A percentile compares a stretch with the other conserved stretches of the same genome.
Conservation (phyloP, 2,329 filamentous ascomycete genomes). For the Curvularia hawaiiensis region DNA sequence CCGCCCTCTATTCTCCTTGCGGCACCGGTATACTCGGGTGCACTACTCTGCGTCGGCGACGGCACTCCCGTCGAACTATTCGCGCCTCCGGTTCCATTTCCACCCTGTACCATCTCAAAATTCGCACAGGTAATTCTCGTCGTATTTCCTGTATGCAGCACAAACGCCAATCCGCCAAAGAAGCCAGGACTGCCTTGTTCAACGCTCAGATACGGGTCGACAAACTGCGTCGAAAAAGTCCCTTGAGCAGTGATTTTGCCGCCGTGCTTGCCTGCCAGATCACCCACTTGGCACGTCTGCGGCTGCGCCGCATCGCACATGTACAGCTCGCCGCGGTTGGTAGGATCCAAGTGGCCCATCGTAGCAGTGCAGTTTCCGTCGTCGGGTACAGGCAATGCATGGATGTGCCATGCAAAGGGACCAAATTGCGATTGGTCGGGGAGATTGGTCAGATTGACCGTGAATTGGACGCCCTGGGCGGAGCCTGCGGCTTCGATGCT, state of each 20-base stretch:
- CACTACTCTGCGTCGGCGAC: conserved; percentile 15
- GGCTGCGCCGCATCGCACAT: conserved; percentile 41
- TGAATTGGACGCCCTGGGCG: conserved; percentile 44
- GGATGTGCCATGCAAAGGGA: conserved; percentile 47
- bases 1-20: conserved; percentile 15
- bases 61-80: conserved; percentile 4
- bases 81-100: conserved; percentile 13
- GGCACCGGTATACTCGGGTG: conserved; percentile 24
- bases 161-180: conserved; percentile 58
- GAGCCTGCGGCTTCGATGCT: conserved; percentile 38
- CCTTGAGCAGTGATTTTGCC: conserved; percentile 38
- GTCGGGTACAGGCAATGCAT: conserved; percentile 43
- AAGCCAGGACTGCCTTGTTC: conserved; percentile 49
- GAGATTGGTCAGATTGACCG: conserved; percentile 46
- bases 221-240: conserved; percentile 42
- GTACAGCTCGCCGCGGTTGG: conserved; percentile 40
- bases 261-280: conserved; percentile 52
- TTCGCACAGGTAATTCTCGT: conserved; percentile 61
- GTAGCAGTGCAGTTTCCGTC: conserved; percentile 49
- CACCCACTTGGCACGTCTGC: conserved; percentile 48
- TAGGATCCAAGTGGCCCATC: conserved; percentile 47
- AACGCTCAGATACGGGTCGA: conserved; percentile 57
- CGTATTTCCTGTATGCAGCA: conserved; percentile 58
- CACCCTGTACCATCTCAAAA: conserved; percentile 43
- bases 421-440: conserved; percentile 34